Evolutionary conservation across 495 filamentous ascomycete genomes (phyloP).

Genomic region (Penicillium subrubescens): DNA sequence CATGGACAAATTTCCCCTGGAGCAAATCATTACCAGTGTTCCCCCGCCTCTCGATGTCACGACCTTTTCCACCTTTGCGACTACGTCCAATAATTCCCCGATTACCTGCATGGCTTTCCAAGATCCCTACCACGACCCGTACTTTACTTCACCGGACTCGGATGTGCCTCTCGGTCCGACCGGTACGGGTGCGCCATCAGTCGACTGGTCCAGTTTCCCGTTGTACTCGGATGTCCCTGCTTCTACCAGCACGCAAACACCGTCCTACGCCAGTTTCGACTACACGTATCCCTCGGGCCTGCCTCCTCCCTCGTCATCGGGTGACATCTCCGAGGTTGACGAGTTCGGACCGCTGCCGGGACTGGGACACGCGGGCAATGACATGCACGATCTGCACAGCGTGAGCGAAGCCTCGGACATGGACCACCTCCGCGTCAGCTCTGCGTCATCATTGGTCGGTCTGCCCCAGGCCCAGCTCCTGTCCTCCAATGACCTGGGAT

Average conservation of each 20-base stretch:
- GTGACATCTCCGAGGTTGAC: constrained; percentile 74
- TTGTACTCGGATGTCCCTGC: constrained; percentile 60
- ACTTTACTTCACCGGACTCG: constrained; percentile 56
- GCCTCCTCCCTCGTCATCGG: constrained; percentile 69
- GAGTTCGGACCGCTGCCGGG: constrained; percentile 55
- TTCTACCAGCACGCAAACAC: constrained; percentile 69
- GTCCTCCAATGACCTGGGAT: constrained; percentile 56
- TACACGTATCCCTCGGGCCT: constrained; percentile 54
- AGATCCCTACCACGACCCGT: constrained; percentile 45
- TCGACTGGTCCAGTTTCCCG: constrained; percentile 77
- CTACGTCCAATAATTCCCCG: constrained; percentile 39
- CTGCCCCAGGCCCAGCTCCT: constrained; percentile 54
- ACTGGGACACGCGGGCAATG: constrained; percentile 34
- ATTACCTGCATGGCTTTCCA: constrained; percentile 47
- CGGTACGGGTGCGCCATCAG: constrained; percentile 61
- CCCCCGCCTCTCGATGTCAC: constrained; percentile 43
- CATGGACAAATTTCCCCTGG: constrained; percentile 39
- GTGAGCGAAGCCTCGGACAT: constrained; percentile 59
- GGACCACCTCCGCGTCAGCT: constrained; percentile 55
- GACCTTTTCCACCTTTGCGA: constrained; percentile 38
- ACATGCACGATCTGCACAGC: constrained; percentile 49
- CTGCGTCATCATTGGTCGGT: constrained; percentile 55
- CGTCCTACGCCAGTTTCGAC: constrained; percentile 69
- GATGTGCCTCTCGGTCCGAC: constrained; percentile 69
- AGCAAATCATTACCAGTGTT: constrained; percentile 42